Conservation (phyloP, 768 basidiomycete genomes). For the Termitomyces titanicus region DNA sequence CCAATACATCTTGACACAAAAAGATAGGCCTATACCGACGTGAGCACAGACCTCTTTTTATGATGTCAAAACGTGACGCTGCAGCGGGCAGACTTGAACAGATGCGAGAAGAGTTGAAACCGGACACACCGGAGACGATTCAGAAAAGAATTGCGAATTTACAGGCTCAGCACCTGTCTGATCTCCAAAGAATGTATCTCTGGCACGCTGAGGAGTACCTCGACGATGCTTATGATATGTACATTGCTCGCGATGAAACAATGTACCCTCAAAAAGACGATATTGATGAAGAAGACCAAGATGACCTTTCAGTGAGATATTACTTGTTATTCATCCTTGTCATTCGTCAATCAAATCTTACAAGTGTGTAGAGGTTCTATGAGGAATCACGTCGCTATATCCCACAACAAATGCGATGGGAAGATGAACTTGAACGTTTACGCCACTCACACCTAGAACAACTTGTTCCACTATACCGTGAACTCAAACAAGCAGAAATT, state of each 20-base stretch:
- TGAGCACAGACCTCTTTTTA: conserved; percentile 17
- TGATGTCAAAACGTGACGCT: neutral
- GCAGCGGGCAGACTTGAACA: conserved; percentile 26
- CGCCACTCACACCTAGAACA: conserved; percentile 28
- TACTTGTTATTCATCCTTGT: neutral
- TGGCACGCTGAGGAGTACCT: conserved; percentile 32
- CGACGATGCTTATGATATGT: conserved; percentile 30
- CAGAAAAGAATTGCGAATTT: conserved; percentile 26
- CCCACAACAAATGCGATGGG: conserved; percentile 22
- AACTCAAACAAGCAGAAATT: conserved; percentile 15
- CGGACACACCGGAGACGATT: conserved; percentile 23
- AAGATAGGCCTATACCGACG: conserved; percentile 36
- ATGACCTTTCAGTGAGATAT: conserved; percentile 17
- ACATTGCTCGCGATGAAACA: conserved; percentile 24
- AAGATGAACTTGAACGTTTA: conserved; percentile 25
- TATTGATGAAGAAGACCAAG: conserved; percentile 15
- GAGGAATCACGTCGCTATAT: conserved; percentile 16
- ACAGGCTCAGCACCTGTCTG: conserved; percentile 26
- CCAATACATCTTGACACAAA: conserved; percentile 36
- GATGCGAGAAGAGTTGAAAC: conserved; percentile 30
- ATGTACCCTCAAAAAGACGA: conserved; percentile 11
- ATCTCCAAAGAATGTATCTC: conserved; percentile 34
- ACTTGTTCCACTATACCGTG: conserved; percentile 16
- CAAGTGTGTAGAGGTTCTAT: conserved; percentile 21
- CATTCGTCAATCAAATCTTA: neutral